A percentile compares a stretch with the other conserved stretches of the same genome.
Conservation (phyloP, 768 basidiomycete species). For the Hysterangium stoloniferum region DNA sequence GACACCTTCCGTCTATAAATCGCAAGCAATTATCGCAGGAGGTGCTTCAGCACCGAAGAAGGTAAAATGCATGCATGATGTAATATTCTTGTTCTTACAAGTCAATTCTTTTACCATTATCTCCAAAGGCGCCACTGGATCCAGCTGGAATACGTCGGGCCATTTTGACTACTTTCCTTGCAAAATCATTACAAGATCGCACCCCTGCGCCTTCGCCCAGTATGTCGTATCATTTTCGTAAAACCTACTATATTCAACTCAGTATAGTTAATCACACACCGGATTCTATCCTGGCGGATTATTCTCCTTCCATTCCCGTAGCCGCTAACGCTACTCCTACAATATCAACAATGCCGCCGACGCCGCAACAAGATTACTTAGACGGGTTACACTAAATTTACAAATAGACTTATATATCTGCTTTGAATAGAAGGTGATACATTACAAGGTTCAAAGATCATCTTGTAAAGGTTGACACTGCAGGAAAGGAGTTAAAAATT, state of each 20-base stretch:
- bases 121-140: slow-evolving; percentile 41
- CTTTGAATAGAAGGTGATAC: not conserved
- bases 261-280: not conserved
- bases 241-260: not conserved
- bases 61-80: slow-evolving; percentile 26
- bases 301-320: slow-evolving; percentile 37
- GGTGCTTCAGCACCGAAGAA: slow-evolving; percentile 23
- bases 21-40: slow-evolving; percentile 25
- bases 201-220: slow-evolving; percentile 26
- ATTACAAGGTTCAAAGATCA: not conserved
- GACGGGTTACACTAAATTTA: slow-evolving; percentile 12
- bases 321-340: slow-evolving; percentile 13
- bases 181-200: slow-evolving; percentile 44
- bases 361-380: slow-evolving; percentile 9
- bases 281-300: slow-evolving; percentile 65
- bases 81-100: too few species aligned
- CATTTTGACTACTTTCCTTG: slow-evolving; percentile 55
- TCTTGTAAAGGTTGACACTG: slow-evolving; percentile 11
- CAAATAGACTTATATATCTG: not conserved
- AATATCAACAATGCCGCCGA: slow-evolving; percentile 14
- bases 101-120: not conserved
- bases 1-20: slow-evolving; percentile 12
- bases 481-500: not conserved
- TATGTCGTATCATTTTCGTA: slow-evolving; percentile 20
- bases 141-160: slow-evolving; percentile 56